These are phyloP conservation scores for Triangularia setosa DNA, from an alignment of 2,329 filamentous ascomycete species.

Conservation along the genomic window DNA sequence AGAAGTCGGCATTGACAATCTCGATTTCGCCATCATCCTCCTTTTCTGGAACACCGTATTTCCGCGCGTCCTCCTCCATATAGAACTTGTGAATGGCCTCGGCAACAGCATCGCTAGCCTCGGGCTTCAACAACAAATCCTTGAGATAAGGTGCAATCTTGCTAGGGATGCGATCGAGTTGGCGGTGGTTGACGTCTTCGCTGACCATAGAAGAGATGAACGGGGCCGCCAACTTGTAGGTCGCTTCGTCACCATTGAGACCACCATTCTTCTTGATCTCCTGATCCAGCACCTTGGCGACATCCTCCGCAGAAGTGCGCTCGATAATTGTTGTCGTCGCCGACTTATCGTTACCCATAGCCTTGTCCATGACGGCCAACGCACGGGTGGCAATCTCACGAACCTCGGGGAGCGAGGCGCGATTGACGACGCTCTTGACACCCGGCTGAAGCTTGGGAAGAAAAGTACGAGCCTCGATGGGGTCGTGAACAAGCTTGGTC, in stretches of 20 bases:
- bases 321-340: conserved; percentile 51
- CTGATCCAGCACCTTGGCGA: conserved; percentile 68
- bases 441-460: conserved; percentile 91
- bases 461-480: conserved; percentile 90
- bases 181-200: conserved; percentile 81
- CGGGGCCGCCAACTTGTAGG: conserved; percentile 63
- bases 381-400: conserved; percentile 83
- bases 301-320: conserved; percentile 67
- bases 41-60: conserved; percentile 77
- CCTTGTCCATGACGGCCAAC: conserved; percentile 82
- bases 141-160: conserved; percentile 73
- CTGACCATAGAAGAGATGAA: conserved; percentile 83
- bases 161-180: conserved; percentile 65
- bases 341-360: conserved; percentile 71
- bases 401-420: conserved; percentile 90
- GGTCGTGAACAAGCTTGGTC: conserved; percentile 95
- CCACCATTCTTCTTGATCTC: conserved; percentile 69
- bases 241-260: conserved; percentile 56
- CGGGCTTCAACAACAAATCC: conserved; percentile 60
- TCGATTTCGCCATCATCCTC: conserved; percentile 90
- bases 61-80: conserved; percentile 79
- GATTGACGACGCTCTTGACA: conserved; percentile 81
- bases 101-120: conserved; percentile 60
- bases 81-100: conserved; percentile 74
- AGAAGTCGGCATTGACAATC: conserved; percentile 98